Evolutionary conservation across 345 rosid genomes (phyloP), one percentile per base, ranked within the genome.

Genomic region (Camelina laxa): DNA sequence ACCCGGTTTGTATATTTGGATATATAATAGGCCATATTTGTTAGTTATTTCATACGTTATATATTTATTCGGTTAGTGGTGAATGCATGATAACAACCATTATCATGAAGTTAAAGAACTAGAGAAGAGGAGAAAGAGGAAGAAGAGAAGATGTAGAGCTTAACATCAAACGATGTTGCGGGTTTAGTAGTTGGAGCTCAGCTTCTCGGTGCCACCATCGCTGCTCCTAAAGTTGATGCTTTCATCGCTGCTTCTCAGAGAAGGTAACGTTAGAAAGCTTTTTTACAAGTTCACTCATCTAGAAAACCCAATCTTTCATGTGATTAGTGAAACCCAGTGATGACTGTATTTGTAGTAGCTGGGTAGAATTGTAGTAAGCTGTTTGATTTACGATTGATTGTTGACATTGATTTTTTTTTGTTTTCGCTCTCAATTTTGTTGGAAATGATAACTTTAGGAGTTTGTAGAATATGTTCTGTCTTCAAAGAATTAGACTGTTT

Each of bases 171-270:
- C 51, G 93, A 90, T 79, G 17, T 88, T 1, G 96, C 93, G 12
- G 96, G 96, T 20, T 81, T 84, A 8, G 93, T 87, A 7, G 92
- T 91, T 1, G 93, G 93, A 5, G 75, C 88, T 73, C 71, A 88
- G 24, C 85, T 91, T 53, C 75, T 91, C 1, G 80, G 85, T 67
- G 88, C 87, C 64, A 80, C 92, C 61, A 75, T 87, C 56, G 87
- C 86, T 76, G 93, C 93, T 41, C 89, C 93, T 1, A 88, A 86
- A 57, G 75, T 88, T 45, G 97, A 91, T 41, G 78, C 92, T 73
- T 84, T 88, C 72, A 86, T 91, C 9, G 88, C 97, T 62, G 68
- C 88, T 82, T 84, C 93, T 45, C 97, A 88, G 38, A 84, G 92
- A 76, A 91, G 90, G 92, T 91, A 56, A 9, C n/a, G n/a, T n/a